Percentiles rank a stretch among this genome's conserved stretches.
These are phyloP conservation scores for Pelagophyceae sp. DNA, from an alignment of 352 stramenopile species.

Conservation along the genomic window DNA sequence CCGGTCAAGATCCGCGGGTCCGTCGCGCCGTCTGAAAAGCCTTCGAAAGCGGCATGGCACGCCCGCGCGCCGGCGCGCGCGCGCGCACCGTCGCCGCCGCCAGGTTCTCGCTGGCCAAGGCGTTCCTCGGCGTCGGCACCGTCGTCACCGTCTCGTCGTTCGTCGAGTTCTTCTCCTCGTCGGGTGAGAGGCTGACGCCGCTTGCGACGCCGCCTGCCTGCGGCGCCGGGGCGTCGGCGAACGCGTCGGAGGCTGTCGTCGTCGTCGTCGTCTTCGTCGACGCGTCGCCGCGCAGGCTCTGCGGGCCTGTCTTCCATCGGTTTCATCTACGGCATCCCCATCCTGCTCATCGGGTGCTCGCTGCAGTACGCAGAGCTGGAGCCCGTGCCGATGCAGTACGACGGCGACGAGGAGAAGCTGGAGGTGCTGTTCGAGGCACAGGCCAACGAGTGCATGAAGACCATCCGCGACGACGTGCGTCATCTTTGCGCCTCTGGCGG, in stretches of 20 bases:
- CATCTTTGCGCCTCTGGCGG: no score
- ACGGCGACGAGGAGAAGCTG: not conserved
- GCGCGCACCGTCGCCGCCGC: no score
- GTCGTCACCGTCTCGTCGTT: slow-evolving; percentile 50
- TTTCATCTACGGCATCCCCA: slow-evolving; percentile 73
- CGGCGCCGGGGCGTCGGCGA: no score
- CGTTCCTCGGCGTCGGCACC: slow-evolving; percentile 46
- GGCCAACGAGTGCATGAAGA: slow-evolving; percentile 55
- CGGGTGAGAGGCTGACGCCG: no score
- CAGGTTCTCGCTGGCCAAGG: slow-evolving; percentile 58
- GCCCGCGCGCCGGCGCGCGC: no score
- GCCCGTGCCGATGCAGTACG: slow-evolving; percentile 41
- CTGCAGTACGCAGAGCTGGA: slow-evolving; percentile 72
- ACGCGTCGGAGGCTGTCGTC: no score
- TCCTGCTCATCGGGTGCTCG: slow-evolving; percentile 59
- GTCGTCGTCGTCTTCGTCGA: no score
- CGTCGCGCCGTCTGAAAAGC: no score
- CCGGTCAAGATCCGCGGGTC: slow-evolving; percentile 63
- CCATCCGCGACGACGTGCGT: slow-evolving; percentile 68
- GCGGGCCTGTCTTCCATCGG: slow-evolving; percentile 55
- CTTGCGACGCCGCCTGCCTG: no score
- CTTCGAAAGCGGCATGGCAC: no score
- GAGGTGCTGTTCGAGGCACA: slow-evolving; percentile 46
- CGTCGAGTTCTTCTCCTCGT: slow-evolving; percentile 49
- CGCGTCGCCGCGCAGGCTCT: no score